phyloP scores from a whole-genome alignment of 768 basidiomycete genomes.

The Amyloporia xantha region DNA sequence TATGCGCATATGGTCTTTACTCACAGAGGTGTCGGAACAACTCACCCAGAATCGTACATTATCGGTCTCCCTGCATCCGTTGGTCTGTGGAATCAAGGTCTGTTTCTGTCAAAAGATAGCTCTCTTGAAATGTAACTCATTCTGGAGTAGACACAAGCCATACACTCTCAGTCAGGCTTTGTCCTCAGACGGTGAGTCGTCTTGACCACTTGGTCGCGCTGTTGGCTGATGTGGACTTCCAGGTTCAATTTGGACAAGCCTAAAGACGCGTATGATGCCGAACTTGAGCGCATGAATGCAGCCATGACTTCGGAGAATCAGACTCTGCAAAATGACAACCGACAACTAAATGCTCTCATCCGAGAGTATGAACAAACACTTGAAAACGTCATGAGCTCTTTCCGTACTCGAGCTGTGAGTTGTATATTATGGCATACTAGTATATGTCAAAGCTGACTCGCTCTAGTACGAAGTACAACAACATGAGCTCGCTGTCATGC shows the following conservation, averaged over 20 bases:
- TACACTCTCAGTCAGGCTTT: conserved; percentile 89
- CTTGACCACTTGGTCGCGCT: conserved; percentile 2
- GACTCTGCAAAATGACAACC: conserved; percentile 85
- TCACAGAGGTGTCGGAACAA: conserved; percentile 80
- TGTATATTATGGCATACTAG: not conserved
- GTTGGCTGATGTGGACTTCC: conserved; percentile 1
- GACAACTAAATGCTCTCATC: conserved; percentile 83
- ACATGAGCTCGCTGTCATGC: conserved; percentile 81
- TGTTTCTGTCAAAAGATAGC: conserved; percentile 10
- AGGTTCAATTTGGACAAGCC: conserved; percentile 88
- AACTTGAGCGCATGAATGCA: conserved; percentile 84
- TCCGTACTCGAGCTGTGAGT: conserved; percentile 87
- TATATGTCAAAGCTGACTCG: not conserved
- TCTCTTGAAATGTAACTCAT: not conserved
- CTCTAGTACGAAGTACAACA: conserved; percentile 85
- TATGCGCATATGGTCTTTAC: conserved; percentile 54
- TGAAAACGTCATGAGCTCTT: conserved; percentile 89
- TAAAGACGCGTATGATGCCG: conserved; percentile 84
- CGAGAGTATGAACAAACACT: conserved; percentile 97
- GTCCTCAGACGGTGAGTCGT: conserved; percentile 72
- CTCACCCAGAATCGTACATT: conserved; percentile 71
- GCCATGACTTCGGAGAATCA: conserved; percentile 80
- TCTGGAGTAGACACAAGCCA: conserved; percentile 62
- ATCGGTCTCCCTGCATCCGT: conserved; percentile 64
- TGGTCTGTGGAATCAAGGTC: conserved; percentile 79